Base-by-base conservation (phyloP, 2,329 filamentous ascomycete genomes). In the Penicillium sp. region DNA sequence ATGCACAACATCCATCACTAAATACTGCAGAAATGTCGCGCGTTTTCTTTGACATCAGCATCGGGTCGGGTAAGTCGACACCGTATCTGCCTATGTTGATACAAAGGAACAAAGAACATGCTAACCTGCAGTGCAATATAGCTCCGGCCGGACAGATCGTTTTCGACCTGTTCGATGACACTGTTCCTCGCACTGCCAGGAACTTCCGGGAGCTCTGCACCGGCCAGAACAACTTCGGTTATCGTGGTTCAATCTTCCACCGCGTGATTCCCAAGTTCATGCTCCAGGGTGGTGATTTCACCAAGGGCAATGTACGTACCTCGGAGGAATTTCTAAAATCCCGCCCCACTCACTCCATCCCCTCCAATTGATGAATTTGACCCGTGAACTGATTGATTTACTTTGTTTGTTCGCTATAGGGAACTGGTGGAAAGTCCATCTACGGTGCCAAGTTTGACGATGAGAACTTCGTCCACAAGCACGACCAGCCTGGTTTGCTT, bases 211-310 rank as follows among this genome's bases (percentile, higher is more conserved):
- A 38, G 35, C 35, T 38, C 35, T 38, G 35, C 35, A 38, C 35
- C 16, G 35, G 35, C 35, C 35, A 38, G 35, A 38, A 38, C 35
- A 38, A 38, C 35, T 49, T 49, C 8, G 46, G 46, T 18, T 94
- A 92, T 81, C 73, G 81, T 71, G 84, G 83, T 70, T 91, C 88
- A 64, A 81, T 83, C 62, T 94, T 94, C 85, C 89, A 94, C 82
- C 88, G 89, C 65, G 87, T 94, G 76, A 94, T 94, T 76, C 87
- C 87, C 63, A 75, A 88, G 50, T 94, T 94, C 82, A 94, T 94
- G 35, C 35, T 38, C 16, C 35, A 38, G 35, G 35, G 35, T 13
- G 35, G 35, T 38, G 35, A 38, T 38, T 89, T 33, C 39, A 49
- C 41, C 28, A 38, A 38, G 35, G 35, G 35, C 35, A 38, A 38